A percentile compares a stretch with the other conserved stretches of the same genome.
Conservation (phyloP, 768 basidiomycete genomes). For the Tremella mesenterica region DNA sequence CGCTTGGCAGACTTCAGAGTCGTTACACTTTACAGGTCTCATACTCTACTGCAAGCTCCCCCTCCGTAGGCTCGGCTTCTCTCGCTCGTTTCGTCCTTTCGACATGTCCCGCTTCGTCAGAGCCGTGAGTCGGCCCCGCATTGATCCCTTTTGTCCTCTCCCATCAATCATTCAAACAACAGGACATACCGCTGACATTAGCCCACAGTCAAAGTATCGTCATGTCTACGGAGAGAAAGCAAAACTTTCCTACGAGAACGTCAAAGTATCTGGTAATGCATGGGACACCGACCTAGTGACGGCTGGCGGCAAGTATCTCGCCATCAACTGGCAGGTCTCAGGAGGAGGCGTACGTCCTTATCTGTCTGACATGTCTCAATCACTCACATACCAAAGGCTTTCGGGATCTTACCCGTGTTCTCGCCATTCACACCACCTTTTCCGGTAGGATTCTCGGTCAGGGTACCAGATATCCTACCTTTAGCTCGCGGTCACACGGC, state of each 20-base stretch:
- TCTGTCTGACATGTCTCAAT: neutral
- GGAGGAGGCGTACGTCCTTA: constrained; percentile 37
- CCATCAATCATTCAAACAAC: neutral
- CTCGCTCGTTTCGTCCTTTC: no score
- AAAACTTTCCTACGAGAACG: constrained; percentile 53
- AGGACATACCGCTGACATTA: constrained; percentile 1
- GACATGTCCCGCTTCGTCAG: constrained; percentile 78
- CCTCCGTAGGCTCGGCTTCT: no score
- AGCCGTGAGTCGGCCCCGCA: constrained; percentile 39
- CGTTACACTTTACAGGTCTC: no score
- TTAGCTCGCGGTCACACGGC: constrained; percentile 64
- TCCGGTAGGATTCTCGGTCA: constrained; percentile 56
- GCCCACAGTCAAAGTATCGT: constrained; percentile 64
- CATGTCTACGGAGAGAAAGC: constrained; percentile 85
- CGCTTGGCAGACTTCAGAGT: no score
- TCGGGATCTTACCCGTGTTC: constrained; percentile 75
- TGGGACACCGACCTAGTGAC: constrained; percentile 94
- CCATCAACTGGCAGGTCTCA: constrained; percentile 74
- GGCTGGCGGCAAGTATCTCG: constrained; percentile 78
- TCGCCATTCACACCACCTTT: constrained; percentile 54
- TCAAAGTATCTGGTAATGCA: constrained; percentile 73
- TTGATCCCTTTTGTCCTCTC: neutral
- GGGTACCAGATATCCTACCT: constrained; percentile 85
- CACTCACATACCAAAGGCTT: constrained; percentile 50
- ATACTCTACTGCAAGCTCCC: no score